Conservation (phyloP, 2,329 filamentous ascomycete genomes). For the Arthrinium phaeospermum region DNA sequence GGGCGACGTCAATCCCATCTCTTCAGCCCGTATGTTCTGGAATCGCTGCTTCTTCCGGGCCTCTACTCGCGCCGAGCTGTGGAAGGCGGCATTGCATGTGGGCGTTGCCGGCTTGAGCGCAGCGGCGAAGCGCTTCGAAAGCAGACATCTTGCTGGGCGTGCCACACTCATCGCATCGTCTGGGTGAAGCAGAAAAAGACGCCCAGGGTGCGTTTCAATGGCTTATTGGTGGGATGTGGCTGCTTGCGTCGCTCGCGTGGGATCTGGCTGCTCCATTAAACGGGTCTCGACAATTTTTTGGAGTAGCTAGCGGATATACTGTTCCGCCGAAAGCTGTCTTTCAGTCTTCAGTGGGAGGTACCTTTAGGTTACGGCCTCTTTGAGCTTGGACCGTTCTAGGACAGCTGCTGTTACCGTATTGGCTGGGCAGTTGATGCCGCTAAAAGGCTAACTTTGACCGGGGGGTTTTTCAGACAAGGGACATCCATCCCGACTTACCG, state of each 20-base stretch:
- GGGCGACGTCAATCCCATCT: conserved; percentile 56
- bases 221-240: conserved; percentile 20
- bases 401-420: conserved; percentile 8
- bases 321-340: conserved; percentile 14
- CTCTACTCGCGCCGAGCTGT: conserved; percentile 55
- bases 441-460: background rate
- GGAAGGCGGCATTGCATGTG: conserved; percentile 50
- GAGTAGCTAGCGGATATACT: conserved; percentile 20
- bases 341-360: background rate
- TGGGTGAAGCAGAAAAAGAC: conserved; percentile 24
- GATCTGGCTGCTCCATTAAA: conserved; percentile 10
- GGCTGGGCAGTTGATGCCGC: conserved; percentile 7
- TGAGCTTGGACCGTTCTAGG: background rate
- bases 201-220: conserved; percentile 28
- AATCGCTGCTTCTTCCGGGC: conserved; percentile 56
- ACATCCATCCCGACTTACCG: background rate
- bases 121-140: conserved; percentile 55
- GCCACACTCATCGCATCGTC: conserved; percentile 58
- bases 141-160: conserved; percentile 59
- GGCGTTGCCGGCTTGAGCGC: conserved; percentile 32
- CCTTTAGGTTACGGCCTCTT: background rate
- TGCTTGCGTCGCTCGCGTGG: conserved; percentile 19
- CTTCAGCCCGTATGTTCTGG: conserved; percentile 56
- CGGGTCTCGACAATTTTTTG: conserved; percentile 20
- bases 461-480: background rate